Evolutionary conservation across 192 early-diverging fungal genomes (phyloP).

Genomic region (Coemansia sp.): DNA sequence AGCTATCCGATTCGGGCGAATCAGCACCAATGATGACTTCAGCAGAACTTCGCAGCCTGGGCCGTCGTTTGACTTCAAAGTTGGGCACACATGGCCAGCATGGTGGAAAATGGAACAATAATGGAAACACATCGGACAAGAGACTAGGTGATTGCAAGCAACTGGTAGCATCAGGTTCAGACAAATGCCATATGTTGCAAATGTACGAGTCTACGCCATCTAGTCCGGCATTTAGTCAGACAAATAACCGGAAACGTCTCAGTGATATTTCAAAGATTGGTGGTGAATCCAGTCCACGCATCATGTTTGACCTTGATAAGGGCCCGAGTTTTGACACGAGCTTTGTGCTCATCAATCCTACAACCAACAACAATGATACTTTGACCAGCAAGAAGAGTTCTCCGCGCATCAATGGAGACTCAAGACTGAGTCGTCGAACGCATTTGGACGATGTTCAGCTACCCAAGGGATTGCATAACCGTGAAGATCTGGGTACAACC

Average conservation of each 20-base stretch:
- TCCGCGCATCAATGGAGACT: constrained; percentile 15
- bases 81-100: constrained; percentile 17
- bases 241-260: constrained; percentile 2
- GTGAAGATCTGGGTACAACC: constrained; percentile 6
- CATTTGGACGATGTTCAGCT: constrained; percentile 41
- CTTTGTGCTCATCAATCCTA: background rate
- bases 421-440: too few species aligned
- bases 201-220: constrained; percentile 1
- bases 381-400: background rate
- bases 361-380: background rate
- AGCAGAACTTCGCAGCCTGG: constrained; percentile 31
- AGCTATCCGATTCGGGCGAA: constrained; percentile 23
- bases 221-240: constrained; percentile 5
- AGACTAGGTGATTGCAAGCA: background rate
- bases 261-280: constrained; percentile 4
- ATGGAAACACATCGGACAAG: background rate
- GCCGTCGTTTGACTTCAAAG: constrained; percentile 28
- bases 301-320: constrained; percentile 33
- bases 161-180: background rate
- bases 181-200: constrained; percentile 2
- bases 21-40: constrained; percentile 23
- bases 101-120: too few species aligned
- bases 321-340: constrained; percentile 28
- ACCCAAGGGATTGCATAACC: constrained; percentile 37
- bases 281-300: constrained; percentile 16